Conservation (phyloP, 2,329 filamentous ascomycete species). For the Aspergillus ruber region DNA sequence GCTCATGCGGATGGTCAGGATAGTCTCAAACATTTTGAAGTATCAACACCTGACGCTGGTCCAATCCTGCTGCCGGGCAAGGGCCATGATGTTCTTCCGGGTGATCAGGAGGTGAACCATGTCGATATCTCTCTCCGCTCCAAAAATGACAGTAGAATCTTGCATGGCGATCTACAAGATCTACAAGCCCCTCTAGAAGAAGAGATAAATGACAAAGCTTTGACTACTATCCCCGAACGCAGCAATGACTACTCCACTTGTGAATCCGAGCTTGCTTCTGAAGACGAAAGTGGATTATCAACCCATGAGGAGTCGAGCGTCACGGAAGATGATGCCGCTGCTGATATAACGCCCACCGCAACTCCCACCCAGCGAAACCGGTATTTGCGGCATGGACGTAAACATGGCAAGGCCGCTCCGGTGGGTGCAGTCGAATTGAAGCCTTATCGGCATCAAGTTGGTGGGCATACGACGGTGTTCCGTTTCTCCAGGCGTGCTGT, state of each 20-base stretch:
- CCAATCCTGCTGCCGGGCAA: constrained; percentile 24
- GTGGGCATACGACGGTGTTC: constrained; percentile 93
- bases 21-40: constrained; percentile 18
- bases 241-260: constrained; percentile 32
- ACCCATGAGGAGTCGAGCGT: constrained; percentile 46
- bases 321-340: constrained; percentile 43
- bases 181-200: constrained; percentile 34
- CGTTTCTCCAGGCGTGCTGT: constrained; percentile 91
- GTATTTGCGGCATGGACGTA: constrained; percentile 22
- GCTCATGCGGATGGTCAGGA: constrained; percentile 14
- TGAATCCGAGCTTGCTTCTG: constrained; percentile 40
- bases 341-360: constrained; percentile 42
- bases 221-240: constrained; percentile 32
- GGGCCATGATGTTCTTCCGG: constrained; percentile 12
- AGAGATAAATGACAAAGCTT: constrained; percentile 26
- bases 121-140: constrained; percentile 59
- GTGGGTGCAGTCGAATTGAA: constrained; percentile 91
- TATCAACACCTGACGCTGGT: constrained; percentile 19
- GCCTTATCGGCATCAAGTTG: constrained; percentile 95
- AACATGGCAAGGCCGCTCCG: constrained; percentile 41
- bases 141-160: constrained; percentile 53
- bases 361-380: constrained; percentile 32
- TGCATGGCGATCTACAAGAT: constrained; percentile 52
- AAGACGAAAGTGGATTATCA: constrained; percentile 38
- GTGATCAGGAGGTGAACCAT: constrained; percentile 39